Conservation (phyloP, 495 filamentous ascomycete genomes). For the Penicillium verhagenii region DNA sequence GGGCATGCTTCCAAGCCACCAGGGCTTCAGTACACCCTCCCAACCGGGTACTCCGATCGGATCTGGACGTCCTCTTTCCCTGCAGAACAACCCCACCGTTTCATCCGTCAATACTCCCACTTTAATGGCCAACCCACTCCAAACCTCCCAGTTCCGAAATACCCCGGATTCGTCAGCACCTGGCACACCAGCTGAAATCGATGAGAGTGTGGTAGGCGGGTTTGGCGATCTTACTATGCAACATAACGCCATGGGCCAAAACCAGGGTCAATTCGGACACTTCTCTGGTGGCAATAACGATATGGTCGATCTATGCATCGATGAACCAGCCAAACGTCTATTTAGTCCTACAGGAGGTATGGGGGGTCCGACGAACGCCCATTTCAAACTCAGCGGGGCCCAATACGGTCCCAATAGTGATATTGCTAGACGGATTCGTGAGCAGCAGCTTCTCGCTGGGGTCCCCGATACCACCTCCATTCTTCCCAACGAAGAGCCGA, state of each 20-base stretch:
- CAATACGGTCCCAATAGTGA: constrained; percentile 75
- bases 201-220: constrained; percentile 56
- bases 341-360: constrained; percentile 81
- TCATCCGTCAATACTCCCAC: constrained; percentile 96
- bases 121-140: constrained; percentile 63
- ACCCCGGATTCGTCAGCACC: constrained; percentile 76
- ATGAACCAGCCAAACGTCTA: constrained; percentile 91
- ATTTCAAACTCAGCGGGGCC: constrained; percentile 68
- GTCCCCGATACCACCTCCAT: constrained; percentile 55
- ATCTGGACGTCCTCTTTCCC: constrained; percentile 56
- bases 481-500: constrained; percentile 70
- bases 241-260: constrained; percentile 56
- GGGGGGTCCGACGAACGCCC: constrained; percentile 59
- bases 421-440: constrained; percentile 63
- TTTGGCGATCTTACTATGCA: constrained; percentile 53
- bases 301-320: constrained; percentile 78
- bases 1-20: constrained; percentile 66
- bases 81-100: constrained; percentile 95
- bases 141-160: constrained; percentile 60
- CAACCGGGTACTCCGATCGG: constrained; percentile 84
- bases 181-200: constrained; percentile 66
- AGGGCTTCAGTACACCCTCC: constrained; percentile 73
- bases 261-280: constrained; percentile 49
- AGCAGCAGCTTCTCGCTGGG: constrained; percentile 72
- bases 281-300: constrained; percentile 47